Conservation (phyloP, 495 filamentous ascomycete genomes). For the Corynascus novoguineensis region DNA sequence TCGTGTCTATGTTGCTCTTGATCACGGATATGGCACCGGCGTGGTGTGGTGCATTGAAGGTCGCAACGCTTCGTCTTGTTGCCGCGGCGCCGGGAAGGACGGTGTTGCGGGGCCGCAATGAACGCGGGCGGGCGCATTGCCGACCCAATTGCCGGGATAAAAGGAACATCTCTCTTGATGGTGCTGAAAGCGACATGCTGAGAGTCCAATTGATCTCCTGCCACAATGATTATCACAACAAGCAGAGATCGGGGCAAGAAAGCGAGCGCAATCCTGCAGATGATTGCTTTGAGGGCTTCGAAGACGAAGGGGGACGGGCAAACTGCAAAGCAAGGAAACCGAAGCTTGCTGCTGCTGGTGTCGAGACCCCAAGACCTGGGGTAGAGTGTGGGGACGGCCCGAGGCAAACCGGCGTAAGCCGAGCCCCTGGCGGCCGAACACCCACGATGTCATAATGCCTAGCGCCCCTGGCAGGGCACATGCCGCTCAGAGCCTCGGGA, state of each 20-base stretch:
- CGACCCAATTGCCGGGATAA: slow-evolving; percentile 40
- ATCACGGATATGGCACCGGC: slow-evolving; percentile 71
- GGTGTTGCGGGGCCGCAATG: slow-evolving; percentile 11
- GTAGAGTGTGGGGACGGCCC: slow-evolving; percentile 26
- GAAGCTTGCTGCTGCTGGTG: background rate
- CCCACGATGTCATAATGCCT: slow-evolving; percentile 12
- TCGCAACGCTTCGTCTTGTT: slow-evolving; percentile 44
- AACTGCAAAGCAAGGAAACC: too few relatives aligned
- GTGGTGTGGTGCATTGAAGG: slow-evolving; percentile 62
- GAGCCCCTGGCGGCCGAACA: slow-evolving; percentile 9
- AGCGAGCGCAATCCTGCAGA: background rate
- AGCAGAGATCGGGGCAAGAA: background rate
- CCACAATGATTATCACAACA: background rate
- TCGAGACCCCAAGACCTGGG: slow-evolving; percentile 8
- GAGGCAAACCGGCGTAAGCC: slow-evolving; percentile 33
- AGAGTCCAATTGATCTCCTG: background rate
- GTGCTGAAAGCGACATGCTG: slow-evolving; percentile 35
- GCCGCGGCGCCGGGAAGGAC: slow-evolving; percentile 1
- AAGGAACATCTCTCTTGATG: slow-evolving; percentile 32
- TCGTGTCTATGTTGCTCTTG: slow-evolving; percentile 68
- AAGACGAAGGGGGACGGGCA: too few relatives aligned
- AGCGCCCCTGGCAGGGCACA: slow-evolving; percentile 3
- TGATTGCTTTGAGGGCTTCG: too few relatives aligned
- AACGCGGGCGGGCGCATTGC: slow-evolving; percentile 22
- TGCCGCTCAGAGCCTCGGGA: background rate